Evolutionary conservation across 192 early-diverging fungal species (phyloP).

Genomic region (Funneliformis mosseae): DNA sequence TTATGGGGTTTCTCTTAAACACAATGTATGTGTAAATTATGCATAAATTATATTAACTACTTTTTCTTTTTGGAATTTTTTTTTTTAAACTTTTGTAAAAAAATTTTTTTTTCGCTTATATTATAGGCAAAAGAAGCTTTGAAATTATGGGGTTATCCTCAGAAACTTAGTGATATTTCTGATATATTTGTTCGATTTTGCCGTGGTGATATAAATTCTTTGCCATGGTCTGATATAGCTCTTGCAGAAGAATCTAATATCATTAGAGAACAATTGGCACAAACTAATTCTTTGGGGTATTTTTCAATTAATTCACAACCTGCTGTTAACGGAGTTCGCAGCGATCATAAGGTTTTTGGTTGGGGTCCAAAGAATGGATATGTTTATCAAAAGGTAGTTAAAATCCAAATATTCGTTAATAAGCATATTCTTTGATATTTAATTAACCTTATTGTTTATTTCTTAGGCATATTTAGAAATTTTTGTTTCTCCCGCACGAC

Average conservation of each 20-base stretch:
- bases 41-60: conserved; percentile 43
- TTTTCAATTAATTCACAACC: conserved; percentile 97
- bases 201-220: conserved; percentile 69
- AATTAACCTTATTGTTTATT: neutral
- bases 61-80: no score
- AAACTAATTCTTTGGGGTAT: conserved; percentile 78
- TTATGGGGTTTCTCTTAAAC: conserved; percentile 72
- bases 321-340: conserved; percentile 85
- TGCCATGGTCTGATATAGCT: conserved; percentile 91
- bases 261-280: conserved; percentile 69
- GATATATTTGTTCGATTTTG: conserved; percentile 84
- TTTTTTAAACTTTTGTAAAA: conserved; percentile 41
- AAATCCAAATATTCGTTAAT: neutral
- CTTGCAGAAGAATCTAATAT: conserved; percentile 70
- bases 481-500: conserved; percentile 72
- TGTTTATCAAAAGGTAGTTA: conserved; percentile 85
- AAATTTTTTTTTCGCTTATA: conserved; percentile 47
- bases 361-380: conserved; percentile 98
- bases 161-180: conserved; percentile 65
- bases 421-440: no score
- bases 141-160: conserved; percentile 81
- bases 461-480: conserved; percentile 89
- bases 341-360: conserved; percentile 75
- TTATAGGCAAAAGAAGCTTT: conserved; percentile 57
- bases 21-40: conserved; percentile 46